Percentiles rank a stretch among this genome's conserved stretches.
Conservation (phyloP, 306 rosid genomes). For the Morella rubra region DNA sequence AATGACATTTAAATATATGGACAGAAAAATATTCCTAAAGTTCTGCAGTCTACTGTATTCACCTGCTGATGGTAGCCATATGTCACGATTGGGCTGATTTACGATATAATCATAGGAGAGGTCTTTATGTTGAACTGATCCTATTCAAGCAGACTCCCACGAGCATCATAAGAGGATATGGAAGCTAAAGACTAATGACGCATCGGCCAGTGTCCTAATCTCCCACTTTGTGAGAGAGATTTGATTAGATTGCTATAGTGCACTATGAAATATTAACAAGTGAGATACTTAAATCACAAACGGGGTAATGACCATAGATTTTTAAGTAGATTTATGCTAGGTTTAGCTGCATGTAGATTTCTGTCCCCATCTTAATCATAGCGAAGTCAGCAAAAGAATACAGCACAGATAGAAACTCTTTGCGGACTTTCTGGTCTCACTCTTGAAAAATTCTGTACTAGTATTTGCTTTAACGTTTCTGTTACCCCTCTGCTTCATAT, state of each 20-base stretch:
- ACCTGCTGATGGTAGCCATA: neutral
- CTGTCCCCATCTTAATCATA: neutral
- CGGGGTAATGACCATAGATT: neutral
- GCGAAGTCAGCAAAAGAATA: neutral
- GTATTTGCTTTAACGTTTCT: neutral
- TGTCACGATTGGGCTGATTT: neutral
- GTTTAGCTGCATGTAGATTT: neutral
- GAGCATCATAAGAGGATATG: neutral
- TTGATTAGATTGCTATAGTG: neutral
- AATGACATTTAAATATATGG: neutral
- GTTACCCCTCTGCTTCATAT: neutral
- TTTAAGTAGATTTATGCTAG: neutral
- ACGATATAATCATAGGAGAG: neutral
- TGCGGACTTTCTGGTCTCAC: neutral
- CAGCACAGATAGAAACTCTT: neutral
- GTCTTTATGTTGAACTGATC: neutral
- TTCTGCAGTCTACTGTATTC: neutral
- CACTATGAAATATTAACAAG: neutral
- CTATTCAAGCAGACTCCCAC: neutral
- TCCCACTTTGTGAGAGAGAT: neutral
- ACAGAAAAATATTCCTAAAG: neutral
- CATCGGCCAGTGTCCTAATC: neutral
- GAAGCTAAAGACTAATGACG: neutral
- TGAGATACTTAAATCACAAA: neutral
- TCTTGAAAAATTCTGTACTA: neutral